phyloP scores from a whole-genome alignment of 257 asterid genomes.

The Ilex asprella region DNA sequence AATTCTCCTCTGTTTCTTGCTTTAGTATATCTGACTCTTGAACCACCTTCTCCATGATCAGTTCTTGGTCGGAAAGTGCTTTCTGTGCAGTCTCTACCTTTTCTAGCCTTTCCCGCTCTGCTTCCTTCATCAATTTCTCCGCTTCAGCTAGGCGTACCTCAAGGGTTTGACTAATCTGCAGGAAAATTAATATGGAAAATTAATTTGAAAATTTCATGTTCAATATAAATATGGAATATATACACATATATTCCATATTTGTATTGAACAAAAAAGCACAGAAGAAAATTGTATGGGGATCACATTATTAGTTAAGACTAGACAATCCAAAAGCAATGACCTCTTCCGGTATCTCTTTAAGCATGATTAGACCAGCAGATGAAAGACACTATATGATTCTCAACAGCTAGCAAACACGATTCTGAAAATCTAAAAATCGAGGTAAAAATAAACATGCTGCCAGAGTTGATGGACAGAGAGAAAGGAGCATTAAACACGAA shows the following conservation, averaged over 20 bases:
- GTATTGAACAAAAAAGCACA: neutral
- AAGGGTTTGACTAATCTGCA: conserved; percentile 59
- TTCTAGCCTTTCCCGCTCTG: conserved; percentile 44
- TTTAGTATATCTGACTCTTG: conserved; percentile 55
- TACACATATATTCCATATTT: too few species aligned
- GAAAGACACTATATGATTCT: neutral
- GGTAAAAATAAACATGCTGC: neutral
- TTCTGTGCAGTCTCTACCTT: conserved; percentile 39
- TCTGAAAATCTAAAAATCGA: neutral
- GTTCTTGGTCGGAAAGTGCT: conserved; percentile 48
- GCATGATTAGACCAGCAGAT: neutral
- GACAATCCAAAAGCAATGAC: neutral
- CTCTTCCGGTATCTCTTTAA: too few species aligned
- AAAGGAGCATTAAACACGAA: too few species aligned
- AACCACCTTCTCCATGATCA: conserved; percentile 58
- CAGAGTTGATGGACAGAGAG: neutral
- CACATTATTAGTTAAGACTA: neutral
- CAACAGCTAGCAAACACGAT: neutral
- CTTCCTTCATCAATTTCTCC: conserved; percentile 39
- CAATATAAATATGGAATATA: too few species aligned
- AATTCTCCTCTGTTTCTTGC: conserved; percentile 63
- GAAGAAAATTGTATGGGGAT: neutral
- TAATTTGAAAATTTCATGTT: too few species aligned
- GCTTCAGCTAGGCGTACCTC: conserved; percentile 45
- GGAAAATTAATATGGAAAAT: too few species aligned